Base-by-base conservation (phyloP, 192 early-diverging fungal species). In the Umbelopsis sp. region DNA sequence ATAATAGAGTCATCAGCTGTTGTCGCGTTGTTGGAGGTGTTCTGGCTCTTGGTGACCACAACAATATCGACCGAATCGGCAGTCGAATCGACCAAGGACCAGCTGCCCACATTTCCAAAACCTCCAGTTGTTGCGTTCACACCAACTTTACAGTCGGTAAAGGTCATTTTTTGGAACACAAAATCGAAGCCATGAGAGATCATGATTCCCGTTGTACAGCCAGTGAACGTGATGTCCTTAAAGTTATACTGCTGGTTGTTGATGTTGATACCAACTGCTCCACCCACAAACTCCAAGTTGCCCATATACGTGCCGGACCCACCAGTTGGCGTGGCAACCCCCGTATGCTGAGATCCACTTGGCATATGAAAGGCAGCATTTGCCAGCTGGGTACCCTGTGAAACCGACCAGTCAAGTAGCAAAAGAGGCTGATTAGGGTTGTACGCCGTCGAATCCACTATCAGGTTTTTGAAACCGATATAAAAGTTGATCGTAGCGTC, bases 201-300 rank as follows among this genome's bases (percentile, higher is more conserved):
- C 29, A 34, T 34, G 32, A 66, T 34, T 34, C 65, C 65, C 3
- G 65, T 66, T 12, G 25, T 66, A 38, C 65, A 66, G 11, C 65
- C 65, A 66, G 36, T 66, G 41, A 66, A 66, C 31, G 11, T 66
- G 65, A 66, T 66, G 32, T 66, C 32, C 36, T 66, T 66, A 25
- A 66, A 66, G 31, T 34, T 66, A 34, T 66, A 66, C 32, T 66
- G 65, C 36, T 66, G 65, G 32, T 66, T 66, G 65, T 66, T 66
- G 65, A 66, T 26, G 65, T 66, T 66, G 65, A 66, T 66, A 43
- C 65, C 65, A 22, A 34, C 20, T n/a, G 25, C 32, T 36, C 65
- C 65, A 22, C 65, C 65, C 10, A 66, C 65, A 34, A 66, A 66
- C 17, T 32, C 65, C 4, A 66, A 34, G 34, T 66, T 34, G 31